Evolutionary conservation across 192 early-diverging fungal species (phyloP).

Genomic region (Coemansia sp.): DNA sequence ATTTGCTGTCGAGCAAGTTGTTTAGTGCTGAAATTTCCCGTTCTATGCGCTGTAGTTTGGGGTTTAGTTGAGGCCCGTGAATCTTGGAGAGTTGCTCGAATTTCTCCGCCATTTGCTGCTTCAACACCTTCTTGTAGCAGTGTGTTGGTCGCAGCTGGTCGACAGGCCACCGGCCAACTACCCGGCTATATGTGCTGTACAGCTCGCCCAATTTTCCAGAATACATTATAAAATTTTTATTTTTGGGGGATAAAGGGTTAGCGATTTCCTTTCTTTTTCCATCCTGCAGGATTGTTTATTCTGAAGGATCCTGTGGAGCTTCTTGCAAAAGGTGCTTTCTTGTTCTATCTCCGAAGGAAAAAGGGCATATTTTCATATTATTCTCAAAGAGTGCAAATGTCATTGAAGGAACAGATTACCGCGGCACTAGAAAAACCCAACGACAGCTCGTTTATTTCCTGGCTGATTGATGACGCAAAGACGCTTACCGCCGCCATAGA

Average conservation of each 20-base stretch:
- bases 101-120: slow-evolving; percentile 36
- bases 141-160: slow-evolving; percentile 69
- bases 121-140: slow-evolving; percentile 63
- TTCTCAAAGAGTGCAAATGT: slow-evolving; percentile 2
- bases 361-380: not conserved
- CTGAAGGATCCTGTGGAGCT: not conserved
- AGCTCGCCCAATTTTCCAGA: slow-evolving; percentile 47
- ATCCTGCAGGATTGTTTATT: not conserved
- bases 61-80: slow-evolving; percentile 26
- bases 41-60: slow-evolving; percentile 11
- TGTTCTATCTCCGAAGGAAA: not conserved
- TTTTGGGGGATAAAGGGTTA: too few relatives aligned
- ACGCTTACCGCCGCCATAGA: slow-evolving; percentile 13
- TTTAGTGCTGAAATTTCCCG: slow-evolving; percentile 28
- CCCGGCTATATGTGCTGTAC: slow-evolving; percentile 60
- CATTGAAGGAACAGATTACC: slow-evolving; percentile 10
- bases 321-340: slow-evolving; percentile 1
- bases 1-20: slow-evolving; percentile 26
- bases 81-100: slow-evolving; percentile 26
- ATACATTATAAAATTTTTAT: slow-evolving; percentile 5
- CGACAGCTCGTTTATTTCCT: slow-evolving; percentile 21
- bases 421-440: slow-evolving; percentile 21
- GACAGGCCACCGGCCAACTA: slow-evolving; percentile 62
- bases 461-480: slow-evolving; percentile 23
- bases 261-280: not conserved